These are phyloP conservation scores for Lyophyllum decastes DNA, from an alignment of 768 basidiomycete species.

Conservation along the genomic window DNA sequence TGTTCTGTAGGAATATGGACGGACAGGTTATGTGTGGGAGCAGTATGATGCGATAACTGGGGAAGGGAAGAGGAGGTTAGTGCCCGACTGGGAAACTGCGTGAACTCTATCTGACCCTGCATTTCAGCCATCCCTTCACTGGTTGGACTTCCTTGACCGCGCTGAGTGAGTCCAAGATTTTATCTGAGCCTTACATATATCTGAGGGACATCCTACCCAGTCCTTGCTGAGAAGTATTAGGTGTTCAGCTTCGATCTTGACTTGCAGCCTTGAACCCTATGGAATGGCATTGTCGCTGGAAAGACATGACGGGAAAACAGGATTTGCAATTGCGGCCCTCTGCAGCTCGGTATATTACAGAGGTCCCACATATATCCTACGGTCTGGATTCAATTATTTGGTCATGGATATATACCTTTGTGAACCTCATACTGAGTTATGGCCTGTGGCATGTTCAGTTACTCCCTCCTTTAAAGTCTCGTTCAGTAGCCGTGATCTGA, in stretches of 20 bases:
- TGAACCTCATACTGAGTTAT: background rate
- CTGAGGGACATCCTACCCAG: conserved; percentile 10
- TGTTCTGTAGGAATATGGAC: conserved; percentile 73
- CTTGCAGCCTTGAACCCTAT: background rate
- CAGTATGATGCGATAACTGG: conserved; percentile 89
- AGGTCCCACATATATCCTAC: background rate
- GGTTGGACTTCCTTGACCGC: conserved; percentile 94
- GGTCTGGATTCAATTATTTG: no score
- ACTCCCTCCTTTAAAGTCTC: no score
- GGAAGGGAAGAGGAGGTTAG: conserved; percentile 83
- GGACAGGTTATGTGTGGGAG: conserved; percentile 97
- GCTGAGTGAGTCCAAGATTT: conserved; percentile 62
- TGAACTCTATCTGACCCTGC: background rate
- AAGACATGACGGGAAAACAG: background rate
- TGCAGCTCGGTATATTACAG: background rate
- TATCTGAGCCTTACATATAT: background rate
- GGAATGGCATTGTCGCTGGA: background rate
- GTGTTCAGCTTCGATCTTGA: background rate
- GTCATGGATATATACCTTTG: no score
- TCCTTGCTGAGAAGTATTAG: conserved; percentile 32
- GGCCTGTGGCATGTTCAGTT: no score
- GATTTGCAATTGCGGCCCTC: background rate
- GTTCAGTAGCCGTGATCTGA: background rate
- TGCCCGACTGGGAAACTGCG: background rate
- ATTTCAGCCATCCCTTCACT: conserved; percentile 89